phyloP scores from a whole-genome alignment of 495 filamentous ascomycete genomes.

The Podospora pseudopauciseta region DNA sequence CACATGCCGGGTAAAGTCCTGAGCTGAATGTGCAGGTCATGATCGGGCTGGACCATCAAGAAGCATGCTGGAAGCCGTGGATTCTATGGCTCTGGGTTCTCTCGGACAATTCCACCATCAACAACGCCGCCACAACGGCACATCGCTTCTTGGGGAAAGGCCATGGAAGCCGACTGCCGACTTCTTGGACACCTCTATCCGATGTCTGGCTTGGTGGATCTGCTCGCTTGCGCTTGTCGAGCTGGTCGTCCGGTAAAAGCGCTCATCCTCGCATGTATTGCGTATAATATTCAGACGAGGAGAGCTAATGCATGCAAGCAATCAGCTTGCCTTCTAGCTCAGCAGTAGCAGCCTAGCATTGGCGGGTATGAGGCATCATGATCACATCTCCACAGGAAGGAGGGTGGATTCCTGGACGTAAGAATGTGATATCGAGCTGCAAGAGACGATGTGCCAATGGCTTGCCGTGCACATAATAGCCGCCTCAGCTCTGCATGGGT shows the following conservation, averaged over 20 bases:
- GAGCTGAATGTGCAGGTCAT: background rate
- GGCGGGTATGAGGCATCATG: constrained; percentile 38
- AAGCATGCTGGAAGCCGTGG: constrained; percentile 1
- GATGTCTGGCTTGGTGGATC: background rate
- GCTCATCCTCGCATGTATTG: background rate
- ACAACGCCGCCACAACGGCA: constrained; percentile 9
- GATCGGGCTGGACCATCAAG: background rate
- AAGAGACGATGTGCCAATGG: background rate
- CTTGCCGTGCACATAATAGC: constrained; percentile 16
- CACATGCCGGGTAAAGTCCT: constrained; percentile 5
- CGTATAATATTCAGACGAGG: background rate
- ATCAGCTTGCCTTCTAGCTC: constrained; percentile 29
- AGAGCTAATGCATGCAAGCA: constrained; percentile 32
- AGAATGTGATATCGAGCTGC: constrained; percentile 8
- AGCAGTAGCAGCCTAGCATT: constrained; percentile 27
- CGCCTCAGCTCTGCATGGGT: constrained; percentile 13
- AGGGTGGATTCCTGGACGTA: background rate
- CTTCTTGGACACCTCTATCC: background rate
- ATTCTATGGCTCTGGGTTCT: background rate
- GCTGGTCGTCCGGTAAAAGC: background rate
- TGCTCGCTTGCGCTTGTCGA: constrained; percentile 1
- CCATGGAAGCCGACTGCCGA: background rate
- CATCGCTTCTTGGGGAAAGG: background rate
- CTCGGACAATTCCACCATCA: background rate
- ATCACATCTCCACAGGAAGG: constrained; percentile 18